phyloP scores from a whole-genome alignment of 2,329 filamentous ascomycete species.

The Cladosporium sp. region DNA sequence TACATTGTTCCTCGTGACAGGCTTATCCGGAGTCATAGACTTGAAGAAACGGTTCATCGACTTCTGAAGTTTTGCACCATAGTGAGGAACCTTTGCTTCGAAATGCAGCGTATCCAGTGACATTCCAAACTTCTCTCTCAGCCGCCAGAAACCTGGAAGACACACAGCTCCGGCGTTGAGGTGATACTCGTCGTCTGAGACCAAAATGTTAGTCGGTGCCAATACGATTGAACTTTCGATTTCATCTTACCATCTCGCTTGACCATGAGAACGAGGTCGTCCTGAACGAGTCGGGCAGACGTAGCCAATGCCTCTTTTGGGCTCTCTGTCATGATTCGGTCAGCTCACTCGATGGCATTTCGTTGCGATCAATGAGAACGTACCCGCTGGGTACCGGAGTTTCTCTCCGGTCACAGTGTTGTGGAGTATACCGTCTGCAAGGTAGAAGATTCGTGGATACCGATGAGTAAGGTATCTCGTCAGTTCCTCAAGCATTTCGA shows the following conservation, averaged over 20 bases:
- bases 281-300: background rate
- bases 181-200: slow-evolving; percentile 3
- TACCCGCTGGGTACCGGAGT: slow-evolving; percentile 1
- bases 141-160: slow-evolving; percentile 7
- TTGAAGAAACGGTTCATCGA: slow-evolving; percentile 12
- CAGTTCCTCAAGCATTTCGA: slow-evolving; percentile 8
- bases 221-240: background rate
- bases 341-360: background rate
- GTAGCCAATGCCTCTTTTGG: slow-evolving; percentile 6
- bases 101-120: slow-evolving; percentile 6
- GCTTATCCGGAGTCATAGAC: slow-evolving; percentile 4
- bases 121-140: slow-evolving; percentile 13
- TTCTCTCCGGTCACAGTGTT: slow-evolving; percentile 7
- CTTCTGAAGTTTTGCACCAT: slow-evolving; percentile 7
- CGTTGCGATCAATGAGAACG: background rate
- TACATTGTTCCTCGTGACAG: slow-evolving; percentile 9
- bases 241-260: background rate
- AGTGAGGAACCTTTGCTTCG: slow-evolving; percentile 9
- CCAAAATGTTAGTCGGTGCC: background rate
- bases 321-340: background rate
- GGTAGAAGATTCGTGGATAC: slow-evolving; percentile 1
- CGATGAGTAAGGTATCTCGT: slow-evolving; percentile 4
- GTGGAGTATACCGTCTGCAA: background rate
- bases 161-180: slow-evolving; percentile 5
- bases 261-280: slow-evolving; percentile 8